Evolutionary conservation across 202 grass and related monocot species (phyloP).

Genomic region (Miscanthus sacchariflorus): DNA sequence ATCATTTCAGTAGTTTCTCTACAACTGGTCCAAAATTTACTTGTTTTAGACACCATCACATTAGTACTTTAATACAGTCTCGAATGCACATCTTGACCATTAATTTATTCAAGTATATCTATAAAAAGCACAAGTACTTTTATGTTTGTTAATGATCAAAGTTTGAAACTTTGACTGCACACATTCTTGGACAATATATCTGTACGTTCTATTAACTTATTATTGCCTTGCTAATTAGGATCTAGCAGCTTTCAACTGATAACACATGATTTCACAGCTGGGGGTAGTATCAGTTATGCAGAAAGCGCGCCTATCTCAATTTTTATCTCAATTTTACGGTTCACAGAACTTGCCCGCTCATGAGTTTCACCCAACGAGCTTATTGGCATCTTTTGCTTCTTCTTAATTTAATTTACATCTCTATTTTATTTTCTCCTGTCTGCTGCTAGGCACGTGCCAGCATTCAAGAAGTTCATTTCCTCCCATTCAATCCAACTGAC

Average conservation of each 20-base stretch:
- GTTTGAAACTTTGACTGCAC: slow-evolving; percentile 8
- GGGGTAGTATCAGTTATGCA: slow-evolving; percentile 13
- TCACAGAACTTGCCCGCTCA: slow-evolving; percentile 10
- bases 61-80: not conserved
- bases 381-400: slow-evolving; percentile 22
- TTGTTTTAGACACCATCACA: slow-evolving; percentile 14
- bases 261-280: slow-evolving; percentile 11
- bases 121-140: not conserved
- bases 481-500: slow-evolving; percentile 76
- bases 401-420: not conserved
- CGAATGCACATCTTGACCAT: not conserved
- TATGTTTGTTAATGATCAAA: not conserved
- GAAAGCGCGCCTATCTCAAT: slow-evolving; percentile 1
- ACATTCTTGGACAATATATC: not conserved
- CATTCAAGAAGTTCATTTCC: slow-evolving; percentile 68
- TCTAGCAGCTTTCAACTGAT: slow-evolving; percentile 16
- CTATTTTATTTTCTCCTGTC: slow-evolving; percentile 31
- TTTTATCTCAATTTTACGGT: slow-evolving; percentile 25
- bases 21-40: not conserved
- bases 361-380: not conserved
- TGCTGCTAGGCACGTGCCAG: slow-evolving; percentile 60
- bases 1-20: slow-evolving; percentile 24
- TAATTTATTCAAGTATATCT: not conserved
- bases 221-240: slow-evolving; percentile 19
- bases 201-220: not conserved